Evolutionary conservation across 495 filamentous ascomycete genomes (phyloP).

Genomic region (Neurospora discreta): DNA sequence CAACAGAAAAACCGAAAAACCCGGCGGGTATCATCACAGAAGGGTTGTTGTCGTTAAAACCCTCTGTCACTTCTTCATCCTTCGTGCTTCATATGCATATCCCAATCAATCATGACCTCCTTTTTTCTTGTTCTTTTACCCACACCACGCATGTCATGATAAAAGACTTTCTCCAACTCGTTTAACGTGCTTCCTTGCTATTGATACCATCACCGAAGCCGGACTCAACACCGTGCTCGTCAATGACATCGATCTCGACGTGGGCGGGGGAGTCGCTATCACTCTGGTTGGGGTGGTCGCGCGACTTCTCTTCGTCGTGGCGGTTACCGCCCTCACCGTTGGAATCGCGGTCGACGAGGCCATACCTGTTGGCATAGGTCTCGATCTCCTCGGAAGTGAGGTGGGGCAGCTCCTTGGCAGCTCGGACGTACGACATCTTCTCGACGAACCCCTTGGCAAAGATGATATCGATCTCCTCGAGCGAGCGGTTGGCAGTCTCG

Average conservation of each 20-base stretch:
- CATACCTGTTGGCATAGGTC: conserved; percentile 49
- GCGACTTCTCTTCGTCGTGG: conserved; percentile 4
- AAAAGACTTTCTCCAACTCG: neutral
- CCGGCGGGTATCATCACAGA: neutral
- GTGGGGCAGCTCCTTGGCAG: conserved; percentile 56
- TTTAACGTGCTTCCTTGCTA: neutral
- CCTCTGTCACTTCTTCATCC: neutral
- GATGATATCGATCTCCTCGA: conserved; percentile 75
- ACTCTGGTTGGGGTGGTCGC: neutral
- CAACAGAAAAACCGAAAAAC: neutral
- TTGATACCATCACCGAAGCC: conserved; percentile 4
- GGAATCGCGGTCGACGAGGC: conserved; percentile 27
- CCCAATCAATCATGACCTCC: neutral
- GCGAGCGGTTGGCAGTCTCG: conserved; percentile 55
- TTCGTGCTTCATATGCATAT: neutral
- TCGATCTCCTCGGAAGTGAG: conserved; percentile 55
- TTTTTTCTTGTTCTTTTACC: neutral
- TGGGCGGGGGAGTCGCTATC: neutral
- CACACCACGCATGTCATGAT: neutral
- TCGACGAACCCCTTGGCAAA: conserved; percentile 67
- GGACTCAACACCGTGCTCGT: conserved; percentile 7
- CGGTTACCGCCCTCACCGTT: neutral
- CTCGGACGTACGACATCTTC: conserved; percentile 63
- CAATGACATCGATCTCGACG: neutral
- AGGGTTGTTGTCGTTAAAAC: neutral